A percentile compares a stretch with the other conserved stretches of the same genome.
These are phyloP conservation scores for Oxytropis ochrocephala DNA, from an alignment of 306 rosid species.

Conservation along the genomic window DNA sequence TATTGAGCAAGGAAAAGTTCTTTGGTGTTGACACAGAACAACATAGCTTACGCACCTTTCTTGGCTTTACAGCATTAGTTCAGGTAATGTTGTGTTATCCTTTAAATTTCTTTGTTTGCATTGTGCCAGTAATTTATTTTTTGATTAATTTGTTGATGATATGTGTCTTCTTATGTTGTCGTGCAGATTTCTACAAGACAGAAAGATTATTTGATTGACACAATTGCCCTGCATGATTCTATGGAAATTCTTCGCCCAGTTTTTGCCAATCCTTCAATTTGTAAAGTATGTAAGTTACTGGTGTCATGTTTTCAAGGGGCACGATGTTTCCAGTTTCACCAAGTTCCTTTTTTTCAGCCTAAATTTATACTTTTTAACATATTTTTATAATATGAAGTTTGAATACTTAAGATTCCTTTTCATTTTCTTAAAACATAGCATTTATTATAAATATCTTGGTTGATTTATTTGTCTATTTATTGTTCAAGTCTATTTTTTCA, in stretches of 20 bases:
- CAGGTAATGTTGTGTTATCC: constrained; percentile 40
- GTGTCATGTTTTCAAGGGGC: not conserved
- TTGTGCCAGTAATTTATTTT: not conserved
- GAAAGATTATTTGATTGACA: constrained; percentile 87
- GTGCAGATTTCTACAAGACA: constrained; percentile 62
- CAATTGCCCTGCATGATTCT: constrained; percentile 75
- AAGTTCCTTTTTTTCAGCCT: not conserved
- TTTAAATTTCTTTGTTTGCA: not conserved
- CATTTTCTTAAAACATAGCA: not conserved
- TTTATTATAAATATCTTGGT: not conserved
- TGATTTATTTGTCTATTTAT: not conserved
- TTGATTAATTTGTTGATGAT: constrained; percentile 6
- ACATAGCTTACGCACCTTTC: constrained; percentile 69
- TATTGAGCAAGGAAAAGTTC: constrained; percentile 43
- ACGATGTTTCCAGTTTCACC: not conserved
- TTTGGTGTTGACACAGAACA: constrained; percentile 91
- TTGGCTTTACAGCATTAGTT: constrained; percentile 78
- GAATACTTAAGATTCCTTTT: not conserved
- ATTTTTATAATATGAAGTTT: not conserved
- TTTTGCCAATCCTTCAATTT: constrained; percentile 67
- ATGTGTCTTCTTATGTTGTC: not conserved
- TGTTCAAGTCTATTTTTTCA: not conserved
- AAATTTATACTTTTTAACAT: not conserved
- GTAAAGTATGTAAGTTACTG: constrained; percentile 55
- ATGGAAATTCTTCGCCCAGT: constrained; percentile 64